Evolutionary conservation across 495 filamentous ascomycete genomes (phyloP).

Genomic region (Podospora sp.): DNA sequence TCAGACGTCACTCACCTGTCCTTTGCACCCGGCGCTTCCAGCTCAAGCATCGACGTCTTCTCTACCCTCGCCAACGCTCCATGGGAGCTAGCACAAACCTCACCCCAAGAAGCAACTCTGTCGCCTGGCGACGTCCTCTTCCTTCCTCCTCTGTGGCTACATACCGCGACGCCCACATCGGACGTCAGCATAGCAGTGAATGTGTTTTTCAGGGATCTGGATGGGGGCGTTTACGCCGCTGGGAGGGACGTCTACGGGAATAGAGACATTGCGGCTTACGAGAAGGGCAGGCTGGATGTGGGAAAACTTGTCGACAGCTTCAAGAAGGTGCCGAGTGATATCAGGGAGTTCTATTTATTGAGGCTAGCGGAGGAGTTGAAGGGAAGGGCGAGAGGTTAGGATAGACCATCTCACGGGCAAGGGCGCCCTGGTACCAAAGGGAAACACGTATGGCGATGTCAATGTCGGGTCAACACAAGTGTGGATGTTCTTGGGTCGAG

Average conservation of each 20-base stretch:
- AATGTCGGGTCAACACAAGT: too few relatives aligned
- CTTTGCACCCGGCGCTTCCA: slow-evolving; percentile 76
- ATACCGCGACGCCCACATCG: slow-evolving; percentile 69
- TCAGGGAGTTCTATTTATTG: slow-evolving; percentile 73
- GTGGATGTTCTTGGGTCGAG: too few relatives aligned
- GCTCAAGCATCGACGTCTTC: slow-evolving; percentile 74
- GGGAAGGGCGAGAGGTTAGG: slow-evolving; percentile 25
- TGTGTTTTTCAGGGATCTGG: slow-evolving; percentile 77
- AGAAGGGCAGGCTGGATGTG: slow-evolving; percentile 74
- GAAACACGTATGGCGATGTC: too few relatives aligned
- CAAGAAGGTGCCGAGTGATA: slow-evolving; percentile 64
- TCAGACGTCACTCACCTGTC: slow-evolving; percentile 68
- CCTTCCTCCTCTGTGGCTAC: slow-evolving; percentile 80
- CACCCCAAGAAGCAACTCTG: slow-evolving; percentile 66
- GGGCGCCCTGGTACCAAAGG: too few relatives aligned
- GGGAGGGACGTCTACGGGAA: slow-evolving; percentile 89
- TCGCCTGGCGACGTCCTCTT: slow-evolving; percentile 75
- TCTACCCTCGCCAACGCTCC: slow-evolving; percentile 35
- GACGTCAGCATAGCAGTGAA: slow-evolving; percentile 76
- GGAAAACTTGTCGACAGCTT: slow-evolving; percentile 69
- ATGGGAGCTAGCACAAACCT: slow-evolving; percentile 53
- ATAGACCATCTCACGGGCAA: too few relatives aligned
- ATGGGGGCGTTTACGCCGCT: slow-evolving; percentile 63
- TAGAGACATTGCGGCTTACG: slow-evolving; percentile 80
- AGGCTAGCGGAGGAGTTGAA: slow-evolving; percentile 72